Evolutionary conservation across 106 monocot species (phyloP), one percentile per base, ranked within the genome.

Genomic region (Acanthochlamys bracteata): DNA sequence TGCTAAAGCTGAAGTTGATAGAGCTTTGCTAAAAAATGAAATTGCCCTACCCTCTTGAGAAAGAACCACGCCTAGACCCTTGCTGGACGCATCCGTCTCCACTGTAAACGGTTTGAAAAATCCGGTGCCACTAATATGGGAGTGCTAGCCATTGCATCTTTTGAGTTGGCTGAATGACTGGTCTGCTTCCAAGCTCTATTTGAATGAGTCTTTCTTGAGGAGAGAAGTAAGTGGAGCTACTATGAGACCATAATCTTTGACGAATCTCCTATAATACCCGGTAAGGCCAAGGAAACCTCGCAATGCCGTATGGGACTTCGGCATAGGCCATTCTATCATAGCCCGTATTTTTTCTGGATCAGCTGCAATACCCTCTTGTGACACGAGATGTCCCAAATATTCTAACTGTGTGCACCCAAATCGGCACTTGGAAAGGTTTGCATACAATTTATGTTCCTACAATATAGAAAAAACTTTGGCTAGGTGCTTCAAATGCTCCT

Each of bases 251-350:
- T 55, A 55, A n/a, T 55, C 24, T 33, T 33, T 33, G 33, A 33
- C 24, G 55, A 55, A 55, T 55, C 24, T 55, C 22, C 55, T 20
- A 19, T 55, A 55, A 55, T 55, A 55, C 22, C 55, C 11, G 24
- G 55, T 24, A 24, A 55, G 55, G 22, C 55, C 55, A 55, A 55
- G n/a, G 15, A 55, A 55, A 55, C 55, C 24, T 9, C 55, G 55
- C 17, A 55, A 55, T 19, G 20, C 55, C 24, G 20, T 55, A 9
- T 21, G 26, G 14, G 21, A 24, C 14, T 23, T 59, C 14, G 58
- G 24, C 14, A 24, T 7, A 25, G 58, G 24, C 58, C 58, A 59
- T 33, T 33, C 33, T 6, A 33, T 33, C 33, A 33, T 33, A 33
- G 33, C 33, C 33, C 33, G 33, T 33, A 59, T 24, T 24, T 59